A percentile compares a stretch with the other conserved stretches of the same genome.
Conservation (phyloP, 306 rosid genomes). For the Lathyrus tuberosus region DNA sequence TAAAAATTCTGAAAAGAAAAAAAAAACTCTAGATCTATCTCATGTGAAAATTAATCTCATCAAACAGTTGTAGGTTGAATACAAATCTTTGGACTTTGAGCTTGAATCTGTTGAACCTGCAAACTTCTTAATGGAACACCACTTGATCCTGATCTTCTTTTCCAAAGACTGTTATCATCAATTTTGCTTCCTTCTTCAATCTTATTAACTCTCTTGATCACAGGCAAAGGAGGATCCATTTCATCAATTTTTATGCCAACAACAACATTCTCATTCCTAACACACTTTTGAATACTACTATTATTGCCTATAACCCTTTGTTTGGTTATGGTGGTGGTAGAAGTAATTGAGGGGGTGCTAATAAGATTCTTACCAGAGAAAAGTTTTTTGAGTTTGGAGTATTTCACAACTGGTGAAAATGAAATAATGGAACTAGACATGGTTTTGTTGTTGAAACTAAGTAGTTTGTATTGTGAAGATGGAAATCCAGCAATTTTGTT, state of each 20-base stretch:
- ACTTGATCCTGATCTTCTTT: slow-evolving; percentile 64
- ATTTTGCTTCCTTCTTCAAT: slow-evolving; percentile 34
- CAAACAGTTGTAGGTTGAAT: slow-evolving; percentile 66
- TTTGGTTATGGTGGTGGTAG: slow-evolving; percentile 32
- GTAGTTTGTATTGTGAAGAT: slow-evolving; percentile 34
- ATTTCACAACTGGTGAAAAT: slow-evolving; percentile 48
- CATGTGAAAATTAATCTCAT: slow-evolving; percentile 15
- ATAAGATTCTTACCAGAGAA: slow-evolving; percentile 64
- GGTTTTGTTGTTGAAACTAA: slow-evolving; percentile 38
- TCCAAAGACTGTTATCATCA: slow-evolving; percentile 58
- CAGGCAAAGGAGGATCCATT: slow-evolving; percentile 84
- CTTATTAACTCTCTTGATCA: slow-evolving; percentile 45
- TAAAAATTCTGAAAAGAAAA: slow-evolving; percentile 3
- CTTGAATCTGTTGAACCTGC: slow-evolving; percentile 64
- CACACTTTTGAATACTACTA: slow-evolving; percentile 10
- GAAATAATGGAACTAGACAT: slow-evolving; percentile 28
- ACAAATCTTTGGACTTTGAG: slow-evolving; percentile 48
- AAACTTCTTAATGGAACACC: slow-evolving; percentile 51
- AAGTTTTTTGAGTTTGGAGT: slow-evolving; percentile 72
- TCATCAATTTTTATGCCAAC: slow-evolving; percentile 45
- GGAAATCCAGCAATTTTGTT: slow-evolving; percentile 74
- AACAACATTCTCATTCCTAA: slow-evolving; percentile 28
- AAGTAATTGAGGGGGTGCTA: slow-evolving; percentile 41
- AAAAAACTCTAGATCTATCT: slow-evolving; percentile 19
- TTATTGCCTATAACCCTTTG: slow-evolving; percentile 3